Conservation (phyloP, 768 basidiomycete species). For the Porphyrellus cyaneotinctus region DNA sequence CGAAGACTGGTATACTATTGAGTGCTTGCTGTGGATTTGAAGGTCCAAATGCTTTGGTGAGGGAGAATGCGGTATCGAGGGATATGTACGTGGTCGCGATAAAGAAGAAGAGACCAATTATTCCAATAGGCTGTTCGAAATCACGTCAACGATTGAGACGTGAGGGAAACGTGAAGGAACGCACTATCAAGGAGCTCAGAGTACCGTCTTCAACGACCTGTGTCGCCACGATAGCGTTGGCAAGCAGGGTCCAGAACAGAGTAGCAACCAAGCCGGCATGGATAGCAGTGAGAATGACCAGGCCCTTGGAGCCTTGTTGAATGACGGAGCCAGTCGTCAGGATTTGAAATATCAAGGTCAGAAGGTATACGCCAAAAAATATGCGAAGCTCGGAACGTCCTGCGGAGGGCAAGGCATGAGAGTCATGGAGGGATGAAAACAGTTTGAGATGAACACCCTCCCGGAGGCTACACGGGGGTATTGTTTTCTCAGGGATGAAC, state of each 20-base stretch:
- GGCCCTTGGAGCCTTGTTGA: slow-evolving; percentile 66
- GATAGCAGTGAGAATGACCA: slow-evolving; percentile 69
- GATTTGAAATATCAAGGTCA: slow-evolving; percentile 76
- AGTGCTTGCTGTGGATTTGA: slow-evolving; percentile 55
- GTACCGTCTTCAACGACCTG: slow-evolving; percentile 94
- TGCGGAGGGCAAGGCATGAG: slow-evolving; percentile 20
- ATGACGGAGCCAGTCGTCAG: slow-evolving; percentile 77
- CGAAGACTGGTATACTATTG: slow-evolving; percentile 71
- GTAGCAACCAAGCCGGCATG: slow-evolving; percentile 76
- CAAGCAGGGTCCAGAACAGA: slow-evolving; percentile 76
- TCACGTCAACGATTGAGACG: not conserved
- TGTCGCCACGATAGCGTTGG: slow-evolving; percentile 74
- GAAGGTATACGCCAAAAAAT: slow-evolving; percentile 61
- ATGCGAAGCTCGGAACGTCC: slow-evolving; percentile 68
- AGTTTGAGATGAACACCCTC: not conserved
- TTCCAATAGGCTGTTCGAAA: slow-evolving; percentile 52
- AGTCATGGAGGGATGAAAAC: not conserved
- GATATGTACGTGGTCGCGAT: slow-evolving; percentile 77
- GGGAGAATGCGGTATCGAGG: slow-evolving; percentile 71
- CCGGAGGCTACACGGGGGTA: not conserved
- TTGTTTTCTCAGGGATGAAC: not conserved
- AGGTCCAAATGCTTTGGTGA: slow-evolving; percentile 59
- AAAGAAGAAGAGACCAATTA: slow-evolving; percentile 58
- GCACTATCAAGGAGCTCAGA: slow-evolving; percentile 59
- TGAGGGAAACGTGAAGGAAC: slow-evolving; percentile 22